Conservation (phyloP, 2,329 filamentous ascomycete species). For the Arachnomyces sp. region DNA sequence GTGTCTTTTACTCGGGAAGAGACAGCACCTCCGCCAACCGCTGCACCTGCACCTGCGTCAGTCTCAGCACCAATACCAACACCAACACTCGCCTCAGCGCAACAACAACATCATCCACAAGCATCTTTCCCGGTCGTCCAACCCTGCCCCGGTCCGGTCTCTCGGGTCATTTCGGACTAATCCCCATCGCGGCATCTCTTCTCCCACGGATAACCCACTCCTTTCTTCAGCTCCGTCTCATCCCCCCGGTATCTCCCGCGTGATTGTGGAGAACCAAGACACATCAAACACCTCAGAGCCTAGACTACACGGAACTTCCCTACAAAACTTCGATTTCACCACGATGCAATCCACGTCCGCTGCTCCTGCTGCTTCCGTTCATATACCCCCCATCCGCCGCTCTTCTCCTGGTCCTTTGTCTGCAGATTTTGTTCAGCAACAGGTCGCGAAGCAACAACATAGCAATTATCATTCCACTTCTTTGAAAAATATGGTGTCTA, state of each 20-base stretch:
- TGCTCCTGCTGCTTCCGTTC: constrained; percentile 29
- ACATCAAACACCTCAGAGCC: neutral
- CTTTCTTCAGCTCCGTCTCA: neutral
- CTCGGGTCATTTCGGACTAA: neutral
- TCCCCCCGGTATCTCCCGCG: constrained; percentile 1
- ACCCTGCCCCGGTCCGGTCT: neutral
- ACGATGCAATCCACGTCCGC: too few species aligned
- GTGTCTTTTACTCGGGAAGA: too few species aligned
- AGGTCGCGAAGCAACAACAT: constrained; percentile 50
- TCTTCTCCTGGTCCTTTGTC: constrained; percentile 41
- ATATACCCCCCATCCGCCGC: constrained; percentile 38
- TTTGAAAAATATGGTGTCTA: constrained; percentile 44
- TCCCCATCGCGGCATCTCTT: neutral
- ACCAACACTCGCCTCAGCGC: too few species aligned
- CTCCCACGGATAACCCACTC: neutral
- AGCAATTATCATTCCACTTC: constrained; percentile 55
- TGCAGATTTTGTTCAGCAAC: constrained; percentile 51
- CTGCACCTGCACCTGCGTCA: too few species aligned
- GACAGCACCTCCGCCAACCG: too few species aligned
- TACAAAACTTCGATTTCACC: constrained; percentile 15
- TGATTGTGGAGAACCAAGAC: neutral
- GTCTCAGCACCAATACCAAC: too few species aligned
- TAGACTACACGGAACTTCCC: constrained; percentile 5
- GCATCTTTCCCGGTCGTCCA: neutral
- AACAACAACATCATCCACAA: neutral